Percentiles rank a stretch among this genome's conserved stretches.
phyloP scores from a whole-genome alignment of 257 asterid species.

The Mentha longifolia region DNA sequence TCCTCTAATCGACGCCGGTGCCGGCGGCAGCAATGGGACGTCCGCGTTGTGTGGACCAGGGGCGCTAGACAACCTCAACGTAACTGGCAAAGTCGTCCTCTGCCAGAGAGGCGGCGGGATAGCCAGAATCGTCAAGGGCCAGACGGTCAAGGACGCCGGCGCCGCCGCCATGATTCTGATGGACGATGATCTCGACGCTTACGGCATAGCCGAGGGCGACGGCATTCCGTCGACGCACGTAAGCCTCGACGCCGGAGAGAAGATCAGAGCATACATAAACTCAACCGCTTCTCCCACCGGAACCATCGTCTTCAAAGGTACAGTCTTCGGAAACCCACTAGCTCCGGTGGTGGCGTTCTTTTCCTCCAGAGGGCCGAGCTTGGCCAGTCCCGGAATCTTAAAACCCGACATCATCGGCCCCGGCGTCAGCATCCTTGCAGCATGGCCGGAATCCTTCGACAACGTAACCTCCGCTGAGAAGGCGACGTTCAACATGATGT shows the following conservation, averaged over 20 bases:
- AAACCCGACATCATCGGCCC: too few species aligned
- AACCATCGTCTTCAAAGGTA: slow-evolving; percentile 37
- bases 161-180: slow-evolving; percentile 47
- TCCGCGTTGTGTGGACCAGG: not conserved
- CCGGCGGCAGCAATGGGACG: too few species aligned
- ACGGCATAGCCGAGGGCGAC: slow-evolving; percentile 16
- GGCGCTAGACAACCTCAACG: slow-evolving; percentile 17
- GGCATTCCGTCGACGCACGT: slow-evolving; percentile 41
- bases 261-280: slow-evolving; percentile 32
- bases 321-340: slow-evolving; percentile 35
- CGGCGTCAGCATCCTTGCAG: too few species aligned
- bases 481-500: too few species aligned
- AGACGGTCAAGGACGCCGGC: slow-evolving; percentile 36
- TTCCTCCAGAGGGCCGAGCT: too few species aligned
- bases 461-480: too few species aligned
- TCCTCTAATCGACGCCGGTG: too few species aligned
- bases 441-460: too few species aligned
- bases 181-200: slow-evolving; percentile 1
- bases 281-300: slow-evolving; percentile 34
- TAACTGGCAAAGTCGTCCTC: slow-evolving; percentile 54
- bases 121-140: slow-evolving; percentile 28
- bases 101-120: slow-evolving; percentile 33
- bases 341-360: slow-evolving; percentile 1
- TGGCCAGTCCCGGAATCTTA: too few species aligned
- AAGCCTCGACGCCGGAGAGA: slow-evolving; percentile 35